Conservation (phyloP, 2,329 filamentous ascomycete species). For the Keithomyces neogunnii region DNA sequence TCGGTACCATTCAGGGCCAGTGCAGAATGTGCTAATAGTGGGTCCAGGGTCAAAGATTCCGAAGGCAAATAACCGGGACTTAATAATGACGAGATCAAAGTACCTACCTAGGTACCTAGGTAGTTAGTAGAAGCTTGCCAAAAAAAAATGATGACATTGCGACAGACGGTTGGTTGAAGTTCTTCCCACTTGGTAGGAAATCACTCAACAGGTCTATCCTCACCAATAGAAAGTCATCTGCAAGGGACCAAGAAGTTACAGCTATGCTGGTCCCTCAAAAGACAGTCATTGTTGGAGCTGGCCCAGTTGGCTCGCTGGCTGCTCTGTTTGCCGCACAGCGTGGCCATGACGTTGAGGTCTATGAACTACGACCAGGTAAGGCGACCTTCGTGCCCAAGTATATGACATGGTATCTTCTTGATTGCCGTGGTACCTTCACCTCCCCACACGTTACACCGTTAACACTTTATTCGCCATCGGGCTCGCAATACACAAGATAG, state of each 20-base stretch:
- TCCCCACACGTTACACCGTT: too few relatives aligned
- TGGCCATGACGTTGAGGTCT: constrained; percentile 85
- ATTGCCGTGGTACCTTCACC: not conserved
- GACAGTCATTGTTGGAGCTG: constrained; percentile 79
- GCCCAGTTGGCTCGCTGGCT: constrained; percentile 85
- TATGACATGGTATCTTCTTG: not conserved
- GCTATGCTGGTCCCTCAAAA: constrained; percentile 37
- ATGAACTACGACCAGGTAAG: constrained; percentile 85
- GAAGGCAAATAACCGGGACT: not conserved
- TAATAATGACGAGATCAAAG: not conserved
- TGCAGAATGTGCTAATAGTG: too few relatives aligned
- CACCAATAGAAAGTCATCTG: not conserved
- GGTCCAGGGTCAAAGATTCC: not conserved
- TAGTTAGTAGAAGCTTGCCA: too few relatives aligned
- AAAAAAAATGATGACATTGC: too few relatives aligned
- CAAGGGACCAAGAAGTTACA: not conserved
- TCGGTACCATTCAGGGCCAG: too few relatives aligned
- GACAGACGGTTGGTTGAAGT: too few relatives aligned
- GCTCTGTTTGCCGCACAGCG: constrained; percentile 85
- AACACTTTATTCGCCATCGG: too few relatives aligned
- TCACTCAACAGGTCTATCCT: not conserved
- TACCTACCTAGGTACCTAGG: too few relatives aligned
- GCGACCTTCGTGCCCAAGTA: constrained; percentile 9
- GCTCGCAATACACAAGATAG: too few relatives aligned
- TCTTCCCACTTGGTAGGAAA: not conserved